Evolutionary conservation across 1,284 basidiomycete species (phyloP).

Genomic region (Schizopora paradoxa): DNA sequence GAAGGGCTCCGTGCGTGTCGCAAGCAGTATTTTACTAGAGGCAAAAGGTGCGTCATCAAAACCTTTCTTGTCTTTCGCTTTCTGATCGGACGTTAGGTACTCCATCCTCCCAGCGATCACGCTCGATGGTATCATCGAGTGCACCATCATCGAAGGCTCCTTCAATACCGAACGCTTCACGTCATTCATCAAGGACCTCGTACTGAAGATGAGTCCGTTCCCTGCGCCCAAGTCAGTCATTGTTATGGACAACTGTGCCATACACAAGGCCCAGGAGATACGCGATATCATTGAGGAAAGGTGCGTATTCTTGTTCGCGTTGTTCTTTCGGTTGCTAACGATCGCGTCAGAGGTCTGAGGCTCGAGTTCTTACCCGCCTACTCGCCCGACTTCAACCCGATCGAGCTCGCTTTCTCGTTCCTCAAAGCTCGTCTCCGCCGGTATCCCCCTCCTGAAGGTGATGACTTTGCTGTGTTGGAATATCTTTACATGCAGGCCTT

Average conservation of each 20-base stretch:
- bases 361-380: conserved; percentile 19
- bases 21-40: conserved; percentile 30
- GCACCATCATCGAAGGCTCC: conserved; percentile 23
- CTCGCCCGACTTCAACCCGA: conserved; percentile 22
- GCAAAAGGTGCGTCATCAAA: conserved; percentile 25
- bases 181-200: conserved; percentile 27
- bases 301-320: conserved; percentile 1
- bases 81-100: conserved; percentile 24
- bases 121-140: conserved; percentile 25
- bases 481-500: not conserved
- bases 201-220: conserved; percentile 28
- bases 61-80: conserved; percentile 11
- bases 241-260: conserved; percentile 32
- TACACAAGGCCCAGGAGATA: conserved; percentile 26
- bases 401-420: conserved; percentile 18
- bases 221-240: conserved; percentile 27
- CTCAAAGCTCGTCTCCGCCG: conserved; percentile 12
- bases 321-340: not conserved
- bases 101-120: conserved; percentile 32
- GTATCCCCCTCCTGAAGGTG: not conserved
- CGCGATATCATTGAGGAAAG: conserved; percentile 21
- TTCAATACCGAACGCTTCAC: conserved; percentile 24
- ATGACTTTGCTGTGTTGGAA: not conserved
- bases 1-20: conserved; percentile 23
- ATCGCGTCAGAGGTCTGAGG: conserved; percentile 13